Evolutionary conservation across 23 red algal species (phyloP).

Genomic region (Agarophyton chilense): DNA sequence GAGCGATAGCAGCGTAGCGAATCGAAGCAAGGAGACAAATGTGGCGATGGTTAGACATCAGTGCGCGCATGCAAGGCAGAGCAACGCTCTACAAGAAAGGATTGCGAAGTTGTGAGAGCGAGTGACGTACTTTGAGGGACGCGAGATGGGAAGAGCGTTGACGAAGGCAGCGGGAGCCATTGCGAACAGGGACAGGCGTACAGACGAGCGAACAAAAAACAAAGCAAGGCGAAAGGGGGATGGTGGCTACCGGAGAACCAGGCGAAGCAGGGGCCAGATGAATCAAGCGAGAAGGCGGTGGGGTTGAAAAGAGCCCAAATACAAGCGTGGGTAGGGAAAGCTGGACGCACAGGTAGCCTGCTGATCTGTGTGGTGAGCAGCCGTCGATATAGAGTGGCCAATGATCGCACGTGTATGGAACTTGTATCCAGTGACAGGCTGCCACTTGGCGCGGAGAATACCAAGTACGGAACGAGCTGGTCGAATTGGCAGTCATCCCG

Average conservation of each 20-base stretch:
- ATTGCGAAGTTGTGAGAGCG: too few species aligned
- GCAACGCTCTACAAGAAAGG: too few species aligned
- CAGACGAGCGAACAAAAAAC: background rate
- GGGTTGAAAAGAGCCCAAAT: slow-evolving; percentile 13
- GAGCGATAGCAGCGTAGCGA: too few species aligned
- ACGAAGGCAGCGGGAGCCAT: slow-evolving; percentile 63
- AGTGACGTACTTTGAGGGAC: slow-evolving; percentile 34
- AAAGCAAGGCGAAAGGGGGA: background rate
- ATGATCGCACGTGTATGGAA: background rate
- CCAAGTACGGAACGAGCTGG: background rate
- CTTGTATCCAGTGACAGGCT: too few species aligned
- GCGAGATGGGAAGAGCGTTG: slow-evolving; percentile 54
- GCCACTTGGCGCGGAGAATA: slow-evolving; percentile 22
- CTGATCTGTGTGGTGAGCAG: slow-evolving; percentile 32
- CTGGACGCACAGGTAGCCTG: background rate
- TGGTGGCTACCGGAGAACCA: background rate
- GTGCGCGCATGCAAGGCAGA: too few species aligned
- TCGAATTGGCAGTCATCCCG: background rate
- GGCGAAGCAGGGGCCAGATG: background rate
- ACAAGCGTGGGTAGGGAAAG: background rate
- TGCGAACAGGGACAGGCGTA: background rate
- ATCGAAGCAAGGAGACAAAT: too few species aligned
- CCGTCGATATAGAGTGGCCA: background rate
- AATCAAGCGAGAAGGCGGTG: background rate
- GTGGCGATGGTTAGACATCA: background rate